Evolutionary conservation across 371 early-diverging fungal genomes (phyloP).

Genomic region (Apophysomyces trapeziformis): DNA sequence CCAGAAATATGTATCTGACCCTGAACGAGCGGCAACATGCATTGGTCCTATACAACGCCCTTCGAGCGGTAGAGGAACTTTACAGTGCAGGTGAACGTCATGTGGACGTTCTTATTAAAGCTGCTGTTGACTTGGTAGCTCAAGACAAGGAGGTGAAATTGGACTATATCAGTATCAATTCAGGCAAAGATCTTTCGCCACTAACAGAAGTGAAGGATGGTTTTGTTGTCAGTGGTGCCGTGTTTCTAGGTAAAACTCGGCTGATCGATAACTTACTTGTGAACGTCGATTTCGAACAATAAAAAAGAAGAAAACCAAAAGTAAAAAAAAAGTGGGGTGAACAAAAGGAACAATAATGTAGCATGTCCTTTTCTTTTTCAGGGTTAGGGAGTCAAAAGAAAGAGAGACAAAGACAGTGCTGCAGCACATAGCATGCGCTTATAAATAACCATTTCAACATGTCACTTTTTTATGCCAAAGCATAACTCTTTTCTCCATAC

Average conservation of each 20-base stretch:
- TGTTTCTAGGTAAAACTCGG: conserved; percentile 87
- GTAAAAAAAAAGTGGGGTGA: conserved; percentile 12
- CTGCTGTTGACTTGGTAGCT: conserved; percentile 46
- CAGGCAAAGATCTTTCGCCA: conserved; percentile 63
- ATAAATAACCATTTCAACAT: background rate
- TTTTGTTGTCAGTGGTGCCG: conserved; percentile 87
- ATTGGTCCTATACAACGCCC: conserved; percentile 75
- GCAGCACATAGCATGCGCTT: background rate
- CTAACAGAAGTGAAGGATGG: conserved; percentile 59
- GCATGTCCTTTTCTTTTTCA: conserved; percentile 11
- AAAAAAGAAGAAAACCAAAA: conserved; percentile 14
- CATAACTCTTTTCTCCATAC: background rate
- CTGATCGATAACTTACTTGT: conserved; percentile 92
- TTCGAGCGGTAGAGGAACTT: conserved; percentile 58
- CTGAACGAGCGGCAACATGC: conserved; percentile 75
- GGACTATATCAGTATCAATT: conserved; percentile 87
- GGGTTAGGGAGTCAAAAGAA: conserved; percentile 2
- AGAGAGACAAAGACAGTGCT: conserved; percentile 16
- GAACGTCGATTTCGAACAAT: conserved; percentile 31
- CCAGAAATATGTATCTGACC: conserved; percentile 87
- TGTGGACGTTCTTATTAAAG: conserved; percentile 54
- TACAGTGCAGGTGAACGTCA: conserved; percentile 54
- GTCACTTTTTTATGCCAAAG: conserved; percentile 6
- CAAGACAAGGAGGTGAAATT: conserved; percentile 56
- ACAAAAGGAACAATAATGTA: conserved; percentile 22